Conservation (phyloP, 2,329 filamentous ascomycete genomes). For the Fusarium sterilihyphosum region DNA sequence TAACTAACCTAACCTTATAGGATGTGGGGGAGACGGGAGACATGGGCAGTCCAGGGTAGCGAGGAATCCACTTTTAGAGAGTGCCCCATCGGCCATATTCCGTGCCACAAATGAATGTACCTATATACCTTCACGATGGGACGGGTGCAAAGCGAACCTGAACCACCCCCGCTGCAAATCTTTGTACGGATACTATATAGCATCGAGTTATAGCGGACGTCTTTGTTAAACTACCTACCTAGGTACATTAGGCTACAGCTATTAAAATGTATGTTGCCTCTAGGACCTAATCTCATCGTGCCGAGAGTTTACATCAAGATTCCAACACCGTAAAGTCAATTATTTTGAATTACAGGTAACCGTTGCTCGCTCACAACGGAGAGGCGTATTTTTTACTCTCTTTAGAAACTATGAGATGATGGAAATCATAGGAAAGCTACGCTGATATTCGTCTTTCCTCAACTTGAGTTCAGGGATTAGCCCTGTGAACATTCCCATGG, state of each 20-base stretch:
- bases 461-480: not conserved
- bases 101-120: not conserved
- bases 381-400: not conserved
- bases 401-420: not conserved
- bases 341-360: not conserved
- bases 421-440: not conserved
- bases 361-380: not conserved
- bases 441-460: not conserved
- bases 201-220: not conserved
- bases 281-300: no score
- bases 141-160: not conserved
- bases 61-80: not conserved
- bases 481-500: constrained; percentile 10
- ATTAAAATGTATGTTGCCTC: not conserved
- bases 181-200: not conserved
- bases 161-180: not conserved
- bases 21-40: constrained; percentile 22
- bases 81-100: constrained; percentile 16
- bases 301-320: not conserved
- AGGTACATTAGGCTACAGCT: not conserved
- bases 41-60: not conserved
- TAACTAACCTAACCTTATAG: not conserved
- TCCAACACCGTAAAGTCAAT: not conserved
- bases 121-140: not conserved
- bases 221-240: not conserved